Base-by-base conservation (phyloP, 768 basidiomycete genomes). In the Pulveroboletus sp. region DNA sequence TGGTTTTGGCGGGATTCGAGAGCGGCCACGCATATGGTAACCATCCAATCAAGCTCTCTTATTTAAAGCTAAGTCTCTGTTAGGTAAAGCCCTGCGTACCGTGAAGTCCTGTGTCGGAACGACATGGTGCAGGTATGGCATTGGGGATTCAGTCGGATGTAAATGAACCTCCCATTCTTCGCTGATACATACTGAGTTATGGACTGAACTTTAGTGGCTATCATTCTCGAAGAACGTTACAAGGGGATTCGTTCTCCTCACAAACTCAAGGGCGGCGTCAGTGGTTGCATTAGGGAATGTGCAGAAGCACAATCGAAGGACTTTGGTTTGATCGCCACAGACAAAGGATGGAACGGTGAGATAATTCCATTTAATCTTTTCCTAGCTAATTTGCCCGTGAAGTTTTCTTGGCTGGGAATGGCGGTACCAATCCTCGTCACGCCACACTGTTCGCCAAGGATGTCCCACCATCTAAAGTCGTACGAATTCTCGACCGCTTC, bases 91-190 rank as follows among this genome's bases (percentile, higher is more conserved):
- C 10, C 66, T 88, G 32, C 73, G 86, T n/a, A 86, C 85, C 0
- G 85, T 90, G 43, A 88, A 90, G 66, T 81, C 79, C 0, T 88
- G 87, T 57, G 86, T 90, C 40, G 85, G 85, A n/a, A 80, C 79
- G 1, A 78, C 72, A 13, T 84, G 78, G 83, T 85, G 83, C 56
- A 78, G 84, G 12, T 88, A 79, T 54, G 87, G 86, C 2, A 71
- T 87, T 9, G 85, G 85, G 8, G 87, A 90, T 60, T 82, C 84
- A 3, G 87, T 90, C 24, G 82, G 84, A 19, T 49, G 73, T 74
- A 49, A 45, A 17, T 40, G 43, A 6, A 21, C 25, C 21, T 11
- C 47, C 14, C 19, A 21, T 42, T 13, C 21, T 33, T 32, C 29
- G 6, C 17, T 31, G n/a, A 11, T 21, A 9, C 20, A 20, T 16